Conservation (phyloP, 257 asterid genomes). For the Primulina huaijiensis region DNA sequence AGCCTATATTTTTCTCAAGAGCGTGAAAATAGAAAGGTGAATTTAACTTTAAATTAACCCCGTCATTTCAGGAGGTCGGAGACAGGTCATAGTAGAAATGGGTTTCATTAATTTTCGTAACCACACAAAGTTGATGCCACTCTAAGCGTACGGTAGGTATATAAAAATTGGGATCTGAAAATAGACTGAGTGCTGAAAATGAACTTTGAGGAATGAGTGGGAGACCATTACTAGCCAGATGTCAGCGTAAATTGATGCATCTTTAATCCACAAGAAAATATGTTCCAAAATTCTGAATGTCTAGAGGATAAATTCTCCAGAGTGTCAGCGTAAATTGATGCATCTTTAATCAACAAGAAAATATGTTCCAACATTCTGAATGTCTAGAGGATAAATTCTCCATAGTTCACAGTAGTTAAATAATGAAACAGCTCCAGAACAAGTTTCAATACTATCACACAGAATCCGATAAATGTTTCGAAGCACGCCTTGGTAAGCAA, state of each 20-base stretch:
- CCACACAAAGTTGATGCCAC: background rate
- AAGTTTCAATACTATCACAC: background rate
- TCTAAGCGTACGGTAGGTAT: background rate
- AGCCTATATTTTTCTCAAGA: background rate
- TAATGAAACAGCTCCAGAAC: conserved; percentile 9
- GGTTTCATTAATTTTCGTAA: background rate
- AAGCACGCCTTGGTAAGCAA: background rate
- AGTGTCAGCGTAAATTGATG: background rate
- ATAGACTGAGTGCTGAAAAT: background rate
- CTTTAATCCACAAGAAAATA: background rate
- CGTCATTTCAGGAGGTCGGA: background rate
- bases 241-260: background rate
- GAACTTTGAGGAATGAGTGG: background rate
- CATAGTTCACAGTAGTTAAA: conserved; percentile 2
- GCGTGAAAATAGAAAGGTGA: background rate
- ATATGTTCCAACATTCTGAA: background rate
- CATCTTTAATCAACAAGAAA: background rate
- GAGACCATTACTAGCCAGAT: background rate
- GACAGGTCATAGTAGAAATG: background rate
- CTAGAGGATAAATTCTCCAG: background rate
- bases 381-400: background rate
- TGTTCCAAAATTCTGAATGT: background rate
- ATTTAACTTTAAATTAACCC: background rate
- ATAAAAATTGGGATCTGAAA: background rate
- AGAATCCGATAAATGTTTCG: background rate